Base-by-base conservation (phyloP, 192 early-diverging fungal genomes). In the Linnemannia elongata region DNA sequence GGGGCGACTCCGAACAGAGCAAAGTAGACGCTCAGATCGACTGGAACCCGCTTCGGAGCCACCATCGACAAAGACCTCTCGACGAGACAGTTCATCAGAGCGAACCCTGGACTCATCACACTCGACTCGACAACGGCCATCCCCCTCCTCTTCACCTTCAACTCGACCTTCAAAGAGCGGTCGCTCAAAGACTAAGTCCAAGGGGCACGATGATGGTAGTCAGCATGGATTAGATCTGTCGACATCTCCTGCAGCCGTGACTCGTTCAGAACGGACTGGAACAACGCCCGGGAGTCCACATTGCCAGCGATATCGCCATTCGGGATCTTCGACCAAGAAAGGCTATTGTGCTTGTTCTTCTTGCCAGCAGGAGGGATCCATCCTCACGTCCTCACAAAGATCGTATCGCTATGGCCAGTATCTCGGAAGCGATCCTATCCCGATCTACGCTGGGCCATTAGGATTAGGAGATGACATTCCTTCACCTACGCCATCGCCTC, bases 381-480 rank as follows among this genome's bases (percentile, higher is more conserved):
- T 71, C 27, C 77, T 76, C 38, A 71, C 76, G 1, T 52, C 85
- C 3, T 72, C 79, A 18, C 79, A 81, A 45, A 45, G 80, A 18
- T 42, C 85, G 2, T 81, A 76, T 75, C 75, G 85, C 77, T 87
- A 81, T 54, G 79, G 72, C 3, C 85, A 81, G n/a, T 87, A 66
- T 41, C 79, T 86, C 13, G 76, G 80, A 6, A 72, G 79, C 18
- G 85, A 87, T 10, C 68, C 85, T 24, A 75, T 77, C 20, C 85
- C 85, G 6, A 77, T 87, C 9, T 87, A 87, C 39, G 75, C 85
- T 18, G 85, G 85, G 8, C 80, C 85, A 20, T 39, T 87, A 45
- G 85, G 85, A n/a, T 68, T 87, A 0, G 80, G 85, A 1, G 85
- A 87, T 24, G 85, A 87, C 33, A 81, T 87, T 38, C 85, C 85